Evolutionary conservation across 805 yeast species (phyloP).

Genomic region (Starmerella bombicola): DNA sequence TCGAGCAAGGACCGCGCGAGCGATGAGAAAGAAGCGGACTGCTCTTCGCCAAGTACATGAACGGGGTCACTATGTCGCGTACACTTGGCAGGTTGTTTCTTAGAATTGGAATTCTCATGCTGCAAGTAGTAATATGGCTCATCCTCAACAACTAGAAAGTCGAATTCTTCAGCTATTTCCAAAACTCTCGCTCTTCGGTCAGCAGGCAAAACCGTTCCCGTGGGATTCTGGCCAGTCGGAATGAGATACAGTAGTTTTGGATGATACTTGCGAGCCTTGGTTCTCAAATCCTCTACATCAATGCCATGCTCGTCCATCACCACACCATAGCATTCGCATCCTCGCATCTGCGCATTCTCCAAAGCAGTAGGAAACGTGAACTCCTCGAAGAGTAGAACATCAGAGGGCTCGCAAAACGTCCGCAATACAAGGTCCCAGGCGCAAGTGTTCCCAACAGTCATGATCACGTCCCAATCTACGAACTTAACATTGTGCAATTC

Average conservation of each 20-base stretch:
- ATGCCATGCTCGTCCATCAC: conserved; percentile 69
- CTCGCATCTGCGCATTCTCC: conserved; percentile 67
- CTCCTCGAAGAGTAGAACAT: conserved; percentile 67
- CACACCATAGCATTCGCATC: conserved; percentile 55
- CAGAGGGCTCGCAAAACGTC: conserved; percentile 65
- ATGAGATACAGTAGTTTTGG: conserved; percentile 73
- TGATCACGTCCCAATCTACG: conserved; percentile 57
- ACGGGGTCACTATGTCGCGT: conserved; percentile 39
- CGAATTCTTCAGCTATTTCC: conserved; percentile 68
- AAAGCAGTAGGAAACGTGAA: conserved; percentile 75
- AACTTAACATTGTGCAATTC: conserved; percentile 37
- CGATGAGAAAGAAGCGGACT: conserved; percentile 40
- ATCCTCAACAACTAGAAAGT: conserved; percentile 78
- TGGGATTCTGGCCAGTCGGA: conserved; percentile 96
- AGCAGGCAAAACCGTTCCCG: conserved; percentile 67
- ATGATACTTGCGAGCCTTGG: conserved; percentile 53
- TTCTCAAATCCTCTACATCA: conserved; percentile 53
- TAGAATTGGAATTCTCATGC: conserved; percentile 46
- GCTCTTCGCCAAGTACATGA: neutral
- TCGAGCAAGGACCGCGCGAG: conserved; percentile 66
- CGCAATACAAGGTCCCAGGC: conserved; percentile 75
- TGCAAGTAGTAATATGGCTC: conserved; percentile 96
- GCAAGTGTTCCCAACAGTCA: conserved; percentile 75
- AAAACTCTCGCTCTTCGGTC: conserved; percentile 72
- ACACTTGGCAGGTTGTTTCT: conserved; percentile 23